Evolutionary conservation across 805 yeast species (phyloP).

Genomic region (Pichia eremophila): DNA sequence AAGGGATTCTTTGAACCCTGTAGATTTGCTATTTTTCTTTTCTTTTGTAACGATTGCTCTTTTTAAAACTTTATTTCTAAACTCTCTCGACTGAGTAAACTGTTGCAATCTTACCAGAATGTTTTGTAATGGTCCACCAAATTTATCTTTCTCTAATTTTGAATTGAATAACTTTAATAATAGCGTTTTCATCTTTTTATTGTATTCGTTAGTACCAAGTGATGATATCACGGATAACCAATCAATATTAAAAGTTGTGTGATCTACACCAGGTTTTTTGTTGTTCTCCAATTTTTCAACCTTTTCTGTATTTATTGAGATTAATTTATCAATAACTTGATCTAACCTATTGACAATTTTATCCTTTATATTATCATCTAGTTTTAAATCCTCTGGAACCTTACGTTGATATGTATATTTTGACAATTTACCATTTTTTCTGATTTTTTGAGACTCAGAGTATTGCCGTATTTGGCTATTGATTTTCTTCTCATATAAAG

Average conservation of each 20-base stretch:
- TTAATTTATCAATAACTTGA: conserved; percentile 13
- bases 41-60: background rate
- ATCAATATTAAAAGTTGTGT: conserved; percentile 1
- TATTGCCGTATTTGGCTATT: background rate
- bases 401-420: background rate
- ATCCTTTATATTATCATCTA: conserved; percentile 10
- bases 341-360: conserved; percentile 14
- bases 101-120: background rate
- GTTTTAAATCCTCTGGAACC: conserved; percentile 2
- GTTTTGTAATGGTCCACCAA: conserved; percentile 2
- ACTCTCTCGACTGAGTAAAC: background rate
- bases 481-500: conserved; percentile 6
- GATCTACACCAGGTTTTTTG: no score
- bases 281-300: background rate
- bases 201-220: background rate
- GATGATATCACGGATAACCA: conserved; percentile 5
- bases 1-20: background rate
- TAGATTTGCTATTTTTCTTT: background rate
- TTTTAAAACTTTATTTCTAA: background rate
- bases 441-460: background rate
- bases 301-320: background rate
- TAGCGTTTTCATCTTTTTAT: background rate
- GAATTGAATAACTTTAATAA: conserved; percentile 3
- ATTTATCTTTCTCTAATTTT: conserved; percentile 1
- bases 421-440: background rate